Conservation (phyloP, 768 basidiomycete genomes). For the Rossbeevera mucosa region DNA sequence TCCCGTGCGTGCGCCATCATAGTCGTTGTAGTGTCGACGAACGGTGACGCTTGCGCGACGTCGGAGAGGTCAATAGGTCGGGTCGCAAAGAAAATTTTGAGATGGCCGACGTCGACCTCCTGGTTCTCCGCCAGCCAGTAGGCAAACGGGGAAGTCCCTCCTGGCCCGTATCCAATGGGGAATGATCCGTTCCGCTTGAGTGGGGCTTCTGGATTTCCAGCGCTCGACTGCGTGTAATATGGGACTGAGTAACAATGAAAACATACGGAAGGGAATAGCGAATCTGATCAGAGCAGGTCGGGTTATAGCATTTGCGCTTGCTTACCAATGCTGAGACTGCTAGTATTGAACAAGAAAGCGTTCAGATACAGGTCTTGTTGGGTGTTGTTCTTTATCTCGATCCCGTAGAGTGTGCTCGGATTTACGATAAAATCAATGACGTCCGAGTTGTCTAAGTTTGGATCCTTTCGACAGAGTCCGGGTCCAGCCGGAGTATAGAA, state of each 20-base stretch:
- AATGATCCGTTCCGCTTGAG: background rate
- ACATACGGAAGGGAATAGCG: background rate
- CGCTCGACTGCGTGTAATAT: background rate
- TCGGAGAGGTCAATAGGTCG: background rate
- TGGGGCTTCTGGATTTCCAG: background rate
- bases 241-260: background rate
- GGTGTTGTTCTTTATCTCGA: slow-evolving; percentile 9
- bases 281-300: background rate
- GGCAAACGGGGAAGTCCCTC: slow-evolving; percentile 1
- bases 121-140: slow-evolving; percentile 2
- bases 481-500: background rate
- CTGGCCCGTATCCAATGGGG: background rate
- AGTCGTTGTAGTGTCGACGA: background rate
- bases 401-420: background rate
- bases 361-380: background rate
- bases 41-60: background rate
- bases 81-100: slow-evolving; percentile 1
- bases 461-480: background rate
- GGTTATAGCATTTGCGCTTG: background rate
- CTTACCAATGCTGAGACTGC: background rate
- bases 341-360: background rate
- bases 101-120: background rate
- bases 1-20: background rate
- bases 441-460: background rate
- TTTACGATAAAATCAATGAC: background rate